These are phyloP conservation scores for Atkinsonella texensis DNA, from an alignment of 2,329 filamentous ascomycete genomes.

Conservation along the genomic window DNA sequence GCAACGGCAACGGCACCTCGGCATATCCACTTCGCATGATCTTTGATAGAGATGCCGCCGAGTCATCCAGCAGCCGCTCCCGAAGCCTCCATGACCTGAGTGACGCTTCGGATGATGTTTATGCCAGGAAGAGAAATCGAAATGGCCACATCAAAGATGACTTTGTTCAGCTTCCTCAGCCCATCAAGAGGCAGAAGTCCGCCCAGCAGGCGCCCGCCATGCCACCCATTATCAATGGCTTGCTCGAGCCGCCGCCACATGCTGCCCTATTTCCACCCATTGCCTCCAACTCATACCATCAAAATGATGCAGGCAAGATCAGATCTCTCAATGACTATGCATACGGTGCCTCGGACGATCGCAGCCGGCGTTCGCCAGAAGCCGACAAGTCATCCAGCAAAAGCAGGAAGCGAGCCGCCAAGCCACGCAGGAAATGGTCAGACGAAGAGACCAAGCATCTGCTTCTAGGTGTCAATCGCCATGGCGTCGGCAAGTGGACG, in stretches of 20 bases:
- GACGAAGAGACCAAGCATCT: conserved; percentile 53
- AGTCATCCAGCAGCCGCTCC: conserved; percentile 24
- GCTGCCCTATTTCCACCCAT: conserved; percentile 53
- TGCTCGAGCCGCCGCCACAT: conserved; percentile 49
- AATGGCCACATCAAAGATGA: conserved; percentile 42
- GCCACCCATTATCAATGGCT: conserved; percentile 53
- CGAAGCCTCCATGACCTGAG: conserved; percentile 34
- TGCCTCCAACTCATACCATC: conserved; percentile 41
- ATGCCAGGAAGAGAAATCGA: conserved; percentile 43
- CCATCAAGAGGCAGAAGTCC: conserved; percentile 52
- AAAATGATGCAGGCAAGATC: conserved; percentile 30
- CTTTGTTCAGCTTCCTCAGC: conserved; percentile 51
- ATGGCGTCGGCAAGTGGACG: conserved; percentile 55
- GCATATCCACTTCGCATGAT: conserved; percentile 28
- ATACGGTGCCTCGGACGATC: conserved; percentile 19
- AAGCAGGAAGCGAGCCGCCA: conserved; percentile 41
- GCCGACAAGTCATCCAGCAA: conserved; percentile 23
- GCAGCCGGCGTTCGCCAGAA: conserved; percentile 15
- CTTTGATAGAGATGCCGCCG: conserved; percentile 24
- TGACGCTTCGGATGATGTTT: conserved; percentile 31
- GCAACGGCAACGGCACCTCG: conserved; percentile 8
- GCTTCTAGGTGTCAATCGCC: conserved; percentile 46
- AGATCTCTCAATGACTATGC: conserved; percentile 31
- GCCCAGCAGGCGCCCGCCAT: conserved; percentile 40
- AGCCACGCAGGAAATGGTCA: conserved; percentile 50